Percentiles rank a stretch among this genome's conserved stretches.
Conservation (phyloP, 2,329 filamentous ascomycete genomes). For the Herpotrichia juniperi region DNA sequence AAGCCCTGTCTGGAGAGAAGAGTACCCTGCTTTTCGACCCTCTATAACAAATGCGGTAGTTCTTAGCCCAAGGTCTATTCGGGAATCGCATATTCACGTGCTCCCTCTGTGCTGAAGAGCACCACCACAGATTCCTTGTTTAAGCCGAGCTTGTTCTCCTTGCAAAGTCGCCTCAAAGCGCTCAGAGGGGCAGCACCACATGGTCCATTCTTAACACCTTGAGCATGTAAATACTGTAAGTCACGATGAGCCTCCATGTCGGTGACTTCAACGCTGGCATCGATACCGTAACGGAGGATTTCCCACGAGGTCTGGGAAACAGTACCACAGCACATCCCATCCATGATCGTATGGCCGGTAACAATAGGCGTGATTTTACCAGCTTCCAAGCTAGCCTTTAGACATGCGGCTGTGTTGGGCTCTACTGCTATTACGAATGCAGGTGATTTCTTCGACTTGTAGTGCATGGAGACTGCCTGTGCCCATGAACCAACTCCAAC, state of each 20-base stretch:
- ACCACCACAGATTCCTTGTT: conserved; percentile 63
- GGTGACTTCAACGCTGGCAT: conserved; percentile 65
- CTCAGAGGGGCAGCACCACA: conserved; percentile 67
- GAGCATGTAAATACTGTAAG: conserved; percentile 57
- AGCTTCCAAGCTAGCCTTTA: conserved; percentile 57
- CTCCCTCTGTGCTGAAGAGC: conserved; percentile 70
- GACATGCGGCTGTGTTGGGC: conserved; percentile 67
- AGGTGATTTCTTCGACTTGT: conserved; percentile 53
- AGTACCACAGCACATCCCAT: conserved; percentile 74
- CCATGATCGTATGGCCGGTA: conserved; percentile 72
- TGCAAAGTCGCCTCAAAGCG: conserved; percentile 59
- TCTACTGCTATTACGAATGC: conserved; percentile 69
- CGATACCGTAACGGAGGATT: conserved; percentile 62
- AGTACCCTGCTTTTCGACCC: too few species aligned
- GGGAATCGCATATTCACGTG: conserved; percentile 23
- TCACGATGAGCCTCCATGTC: conserved; percentile 68
- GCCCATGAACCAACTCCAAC: conserved; percentile 77
- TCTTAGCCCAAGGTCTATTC: too few species aligned
- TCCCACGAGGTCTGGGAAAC: conserved; percentile 71
- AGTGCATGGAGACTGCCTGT: conserved; percentile 71
- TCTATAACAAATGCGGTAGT: too few species aligned
- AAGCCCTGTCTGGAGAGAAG: too few species aligned
- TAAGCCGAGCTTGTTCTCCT: conserved; percentile 44
- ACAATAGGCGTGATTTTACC: conserved; percentile 57
- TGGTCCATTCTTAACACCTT: conserved; percentile 62